phyloP scores from a whole-genome alignment of 2,329 filamentous ascomycete species.

The Ceratocystis alfenasii region DNA sequence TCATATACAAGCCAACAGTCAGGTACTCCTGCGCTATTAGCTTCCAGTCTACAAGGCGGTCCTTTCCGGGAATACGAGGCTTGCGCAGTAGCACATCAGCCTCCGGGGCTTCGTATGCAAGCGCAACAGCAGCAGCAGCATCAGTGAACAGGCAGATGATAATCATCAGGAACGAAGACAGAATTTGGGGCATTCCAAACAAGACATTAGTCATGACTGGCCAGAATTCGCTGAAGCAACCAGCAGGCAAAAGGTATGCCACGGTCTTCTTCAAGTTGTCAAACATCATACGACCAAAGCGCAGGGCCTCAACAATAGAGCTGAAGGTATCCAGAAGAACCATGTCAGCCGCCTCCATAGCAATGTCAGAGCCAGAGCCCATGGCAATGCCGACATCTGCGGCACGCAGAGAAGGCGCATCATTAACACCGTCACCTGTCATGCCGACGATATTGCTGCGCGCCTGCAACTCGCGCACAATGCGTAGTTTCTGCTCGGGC shows the following conservation, averaged over 20 bases:
- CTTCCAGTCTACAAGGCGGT: conserved; percentile 61
- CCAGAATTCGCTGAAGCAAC: conserved; percentile 94
- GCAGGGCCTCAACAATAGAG: conserved; percentile 92
- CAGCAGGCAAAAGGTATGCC: conserved; percentile 90
- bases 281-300: conserved; percentile 96
- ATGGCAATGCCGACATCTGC: conserved; percentile 98
- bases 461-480: conserved; percentile 90
- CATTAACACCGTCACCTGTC: conserved; percentile 98
- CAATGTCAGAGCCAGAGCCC: conserved; percentile 95
- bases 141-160: conserved; percentile 99
- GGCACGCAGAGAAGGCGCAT: conserved; percentile 94
- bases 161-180: conserved; percentile 91
- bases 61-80: conserved; percentile 55
- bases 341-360: conserved; percentile 95
- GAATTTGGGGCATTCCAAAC: conserved; percentile 93
- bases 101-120: conserved; percentile 67
- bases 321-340: conserved; percentile 98
- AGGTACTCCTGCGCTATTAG: conserved; percentile 59
- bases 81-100: conserved; percentile 59
- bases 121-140: conserved; percentile 52
- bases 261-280: conserved; percentile 99
- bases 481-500: conserved; percentile 86
- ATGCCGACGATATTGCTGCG: conserved; percentile 92
- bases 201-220: conserved; percentile 97
- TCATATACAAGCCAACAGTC: conserved; percentile 67